Conservation (phyloP, 2,329 filamentous ascomycete species). For the Hypoxylon sp. region DNA sequence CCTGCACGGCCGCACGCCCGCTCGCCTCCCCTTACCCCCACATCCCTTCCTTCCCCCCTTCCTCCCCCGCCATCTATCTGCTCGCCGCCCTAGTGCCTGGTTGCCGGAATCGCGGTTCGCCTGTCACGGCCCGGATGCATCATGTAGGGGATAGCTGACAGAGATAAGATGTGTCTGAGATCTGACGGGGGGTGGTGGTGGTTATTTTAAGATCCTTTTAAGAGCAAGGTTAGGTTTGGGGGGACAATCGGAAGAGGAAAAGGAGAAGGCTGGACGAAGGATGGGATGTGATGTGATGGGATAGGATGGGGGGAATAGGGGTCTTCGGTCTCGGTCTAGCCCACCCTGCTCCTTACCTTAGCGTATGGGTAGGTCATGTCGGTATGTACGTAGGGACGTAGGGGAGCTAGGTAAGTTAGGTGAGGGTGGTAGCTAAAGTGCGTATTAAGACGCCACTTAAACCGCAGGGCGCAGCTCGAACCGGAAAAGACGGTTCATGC, state of each 20-base stretch:
- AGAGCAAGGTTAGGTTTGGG: not conserved
- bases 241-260: not conserved
- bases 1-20: slow-evolving; percentile 2
- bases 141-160: slow-evolving; percentile 12
- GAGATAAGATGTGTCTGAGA: slow-evolving; percentile 21
- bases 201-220: slow-evolving; percentile 4
- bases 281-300: not conserved
- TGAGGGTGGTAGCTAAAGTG: not conserved
- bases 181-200: slow-evolving; percentile 6
- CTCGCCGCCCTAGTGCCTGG: slow-evolving; percentile 3
- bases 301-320: slow-evolving; percentile 4
- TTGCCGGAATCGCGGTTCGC: slow-evolving; percentile 18
- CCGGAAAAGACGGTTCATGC: slow-evolving; percentile 17
- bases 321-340: slow-evolving; percentile 11
- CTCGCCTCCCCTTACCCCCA: not conserved
- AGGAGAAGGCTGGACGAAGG: not conserved
- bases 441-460: slow-evolving; percentile 16
- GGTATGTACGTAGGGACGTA: not conserved
- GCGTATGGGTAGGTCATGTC: not conserved
- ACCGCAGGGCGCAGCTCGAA: slow-evolving; percentile 7
- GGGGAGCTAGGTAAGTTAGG: not conserved
- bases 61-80: not conserved
- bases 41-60: no score
- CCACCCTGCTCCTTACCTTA: slow-evolving; percentile 3
- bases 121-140: slow-evolving; percentile 27